Evolutionary conservation across 2,329 filamentous ascomycete genomes (phyloP).

Genomic region (Cytospora mali): DNA sequence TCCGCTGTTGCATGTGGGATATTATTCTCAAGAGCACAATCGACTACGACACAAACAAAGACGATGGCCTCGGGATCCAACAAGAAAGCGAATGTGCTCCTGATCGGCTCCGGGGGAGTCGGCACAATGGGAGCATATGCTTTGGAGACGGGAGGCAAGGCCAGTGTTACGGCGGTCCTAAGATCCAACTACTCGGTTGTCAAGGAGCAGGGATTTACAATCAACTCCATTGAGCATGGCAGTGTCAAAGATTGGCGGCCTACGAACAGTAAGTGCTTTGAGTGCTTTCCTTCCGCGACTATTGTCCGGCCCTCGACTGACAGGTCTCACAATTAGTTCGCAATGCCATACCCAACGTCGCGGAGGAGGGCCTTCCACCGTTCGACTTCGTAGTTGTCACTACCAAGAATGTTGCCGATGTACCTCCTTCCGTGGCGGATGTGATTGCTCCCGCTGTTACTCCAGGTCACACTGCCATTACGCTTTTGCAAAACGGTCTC

Average conservation of each 20-base stretch:
- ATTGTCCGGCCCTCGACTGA: neutral
- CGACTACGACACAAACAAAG: neutral
- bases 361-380: conserved; percentile 36
- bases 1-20: too few species aligned
- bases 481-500: conserved; percentile 65
- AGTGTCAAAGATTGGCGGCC: conserved; percentile 52
- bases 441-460: conserved; percentile 56
- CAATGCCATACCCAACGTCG: conserved; percentile 50
- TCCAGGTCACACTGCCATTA: conserved; percentile 52
- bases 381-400: conserved; percentile 60
- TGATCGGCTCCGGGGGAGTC: conserved; percentile 59
- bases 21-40: neutral
- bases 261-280: conserved; percentile 40
- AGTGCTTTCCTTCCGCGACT: neutral
- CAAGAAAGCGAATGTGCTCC: conserved; percentile 44
- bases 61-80: conserved; percentile 8
- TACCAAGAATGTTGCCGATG: conserved; percentile 62
- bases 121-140: conserved; percentile 59
- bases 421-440: conserved; percentile 50
- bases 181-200: conserved; percentile 59
- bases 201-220: conserved; percentile 51
- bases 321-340: conserved; percentile 40
- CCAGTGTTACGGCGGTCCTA: conserved; percentile 56
- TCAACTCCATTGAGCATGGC: conserved; percentile 60
- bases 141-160: conserved; percentile 52